Evolutionary conservation across 305 asterid genomes (phyloP), one percentile per base, ranked within the genome.

Genomic region (Fraxinus velutina): DNA sequence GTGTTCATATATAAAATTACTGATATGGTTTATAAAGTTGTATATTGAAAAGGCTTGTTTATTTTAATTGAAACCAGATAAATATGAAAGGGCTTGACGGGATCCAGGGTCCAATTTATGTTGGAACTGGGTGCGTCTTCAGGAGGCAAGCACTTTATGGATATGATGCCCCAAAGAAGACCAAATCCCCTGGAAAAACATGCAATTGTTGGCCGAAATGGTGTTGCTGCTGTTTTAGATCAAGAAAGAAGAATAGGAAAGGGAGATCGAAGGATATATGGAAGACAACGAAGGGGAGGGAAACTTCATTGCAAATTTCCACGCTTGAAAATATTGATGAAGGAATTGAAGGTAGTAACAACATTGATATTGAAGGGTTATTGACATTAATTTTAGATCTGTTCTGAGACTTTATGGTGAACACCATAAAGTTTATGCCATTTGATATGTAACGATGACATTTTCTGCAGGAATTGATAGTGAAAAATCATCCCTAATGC

Each of bases 341-440:
- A 78, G 88, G 90, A 44, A 71, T 70, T 42, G 86, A 87, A 86
- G 92, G 92, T 87, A 73, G 92, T 87, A 73, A 86, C 77, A 76
- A 42, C 76, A 75, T n/a, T 39, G 27, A 33, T n/a, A 12, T 2
- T 1, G 15, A 76, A 24, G 73, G 33, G 24, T 32, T n/a, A 13
- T 32, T 19, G 47, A 50, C 27, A 17, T 62, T 71, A 22, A 55
- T 78, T 44, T 37, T 77, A 75, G 30, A 75, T 39, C 52, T 36
- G 42, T 19, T 15, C 30, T 4, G n/a, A 44, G 32, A 36, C 13
- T 10, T 68, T 19, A 52, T 15, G 62, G 8, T 52, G 62, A 52
- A 3, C 64, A 52, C 13, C 17, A 9, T 44, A 3, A n/a, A 13
- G 68, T 57, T 17, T 6, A 21, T 1, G 68, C 68, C 24, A 57